phyloP scores from a whole-genome alignment of 768 basidiomycete genomes.

The Cystofilobasidium bisporidii region DNA sequence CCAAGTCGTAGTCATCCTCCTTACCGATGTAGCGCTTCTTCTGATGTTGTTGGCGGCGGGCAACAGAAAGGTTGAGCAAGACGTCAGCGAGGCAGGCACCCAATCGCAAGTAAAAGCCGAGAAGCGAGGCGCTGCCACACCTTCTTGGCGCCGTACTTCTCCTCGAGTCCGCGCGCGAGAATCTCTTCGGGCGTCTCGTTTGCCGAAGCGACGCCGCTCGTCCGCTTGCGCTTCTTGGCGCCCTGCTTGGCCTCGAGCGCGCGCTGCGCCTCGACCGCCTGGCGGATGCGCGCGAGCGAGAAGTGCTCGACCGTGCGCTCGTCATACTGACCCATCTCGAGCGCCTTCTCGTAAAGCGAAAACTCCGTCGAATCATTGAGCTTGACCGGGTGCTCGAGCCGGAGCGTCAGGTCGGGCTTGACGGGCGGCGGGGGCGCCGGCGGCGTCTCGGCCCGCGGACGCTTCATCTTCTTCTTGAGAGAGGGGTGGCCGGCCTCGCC shows the following conservation, averaged over 20 bases:
- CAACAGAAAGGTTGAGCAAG: not conserved
- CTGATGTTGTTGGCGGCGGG: not conserved
- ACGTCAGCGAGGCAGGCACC: not conserved
- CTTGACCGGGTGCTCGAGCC: slow-evolving; percentile 14
- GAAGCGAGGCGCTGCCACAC: slow-evolving; percentile 19
- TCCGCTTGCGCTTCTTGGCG: not conserved
- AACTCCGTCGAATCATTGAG: slow-evolving; percentile 7
- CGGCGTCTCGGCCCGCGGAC: not conserved
- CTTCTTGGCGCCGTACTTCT: slow-evolving; percentile 32
- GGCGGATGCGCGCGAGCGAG: slow-evolving; percentile 4
- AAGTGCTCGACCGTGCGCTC: slow-evolving; percentile 14
- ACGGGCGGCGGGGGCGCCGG: slow-evolving; percentile 4
- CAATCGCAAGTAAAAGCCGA: not conserved
- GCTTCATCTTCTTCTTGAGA: slow-evolving; percentile 3
- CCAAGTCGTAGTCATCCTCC: slow-evolving; percentile 62
- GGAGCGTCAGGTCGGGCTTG: slow-evolving; percentile 24
- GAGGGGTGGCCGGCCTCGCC: not conserved
- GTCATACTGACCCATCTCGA: slow-evolving; percentile 20
- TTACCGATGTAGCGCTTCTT: slow-evolving; percentile 22
- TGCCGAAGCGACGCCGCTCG: slow-evolving; percentile 1
- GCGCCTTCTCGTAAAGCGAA: slow-evolving; percentile 23
- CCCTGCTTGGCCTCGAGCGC: not conserved
- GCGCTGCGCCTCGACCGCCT: not conserved
- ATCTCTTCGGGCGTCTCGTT: slow-evolving; percentile 15
- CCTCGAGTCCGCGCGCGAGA: slow-evolving; percentile 30